Evolutionary conservation across 306 rosid species (phyloP).

Genomic region (Urtica urens): DNA sequence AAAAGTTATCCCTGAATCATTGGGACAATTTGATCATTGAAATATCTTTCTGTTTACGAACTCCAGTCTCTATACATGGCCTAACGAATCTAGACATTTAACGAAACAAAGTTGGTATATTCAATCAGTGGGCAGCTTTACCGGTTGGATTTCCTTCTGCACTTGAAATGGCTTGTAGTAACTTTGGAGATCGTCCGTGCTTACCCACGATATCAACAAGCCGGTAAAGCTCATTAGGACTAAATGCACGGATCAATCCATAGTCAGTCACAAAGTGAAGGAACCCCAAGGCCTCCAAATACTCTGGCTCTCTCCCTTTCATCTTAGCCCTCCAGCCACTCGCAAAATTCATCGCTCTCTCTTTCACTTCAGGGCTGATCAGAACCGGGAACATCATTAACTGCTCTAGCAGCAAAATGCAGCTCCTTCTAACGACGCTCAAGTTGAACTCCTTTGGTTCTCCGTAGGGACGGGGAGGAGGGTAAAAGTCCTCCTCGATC

Average conservation of each 20-base stretch:
- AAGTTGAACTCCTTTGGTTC: constrained; percentile 16
- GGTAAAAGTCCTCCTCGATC: constrained; percentile 34
- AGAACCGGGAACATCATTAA: constrained; percentile 24
- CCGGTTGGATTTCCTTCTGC: too few species aligned
- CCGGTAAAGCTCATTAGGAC: constrained; percentile 18
- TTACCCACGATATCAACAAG: constrained; percentile 26
- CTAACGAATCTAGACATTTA: too few species aligned
- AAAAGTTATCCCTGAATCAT: too few species aligned
- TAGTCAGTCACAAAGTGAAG: constrained; percentile 29
- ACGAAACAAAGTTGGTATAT: too few species aligned
- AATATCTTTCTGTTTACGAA: too few species aligned
- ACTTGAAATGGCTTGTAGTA: constrained; percentile 21
- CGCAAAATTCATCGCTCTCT: constrained; percentile 30
- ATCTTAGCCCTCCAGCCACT: constrained; percentile 31
- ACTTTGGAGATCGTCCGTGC: constrained; percentile 14
- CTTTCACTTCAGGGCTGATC: constrained; percentile 26
- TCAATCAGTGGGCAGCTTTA: too few species aligned
- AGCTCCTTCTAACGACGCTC: constrained; percentile 28
- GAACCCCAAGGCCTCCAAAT: constrained; percentile 36
- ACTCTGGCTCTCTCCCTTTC: constrained; percentile 5
- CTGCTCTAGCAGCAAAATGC: constrained; percentile 30
- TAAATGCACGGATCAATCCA: constrained; percentile 20
- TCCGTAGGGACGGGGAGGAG: constrained; percentile 14
- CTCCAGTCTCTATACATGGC: too few species aligned
- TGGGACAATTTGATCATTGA: too few species aligned